A percentile compares a stretch with the other conserved stretches of the same genome.
These are phyloP conservation scores for Thielaviopsis punctulata DNA, from an alignment of 2,329 filamentous ascomycete species.

Conservation along the genomic window DNA sequence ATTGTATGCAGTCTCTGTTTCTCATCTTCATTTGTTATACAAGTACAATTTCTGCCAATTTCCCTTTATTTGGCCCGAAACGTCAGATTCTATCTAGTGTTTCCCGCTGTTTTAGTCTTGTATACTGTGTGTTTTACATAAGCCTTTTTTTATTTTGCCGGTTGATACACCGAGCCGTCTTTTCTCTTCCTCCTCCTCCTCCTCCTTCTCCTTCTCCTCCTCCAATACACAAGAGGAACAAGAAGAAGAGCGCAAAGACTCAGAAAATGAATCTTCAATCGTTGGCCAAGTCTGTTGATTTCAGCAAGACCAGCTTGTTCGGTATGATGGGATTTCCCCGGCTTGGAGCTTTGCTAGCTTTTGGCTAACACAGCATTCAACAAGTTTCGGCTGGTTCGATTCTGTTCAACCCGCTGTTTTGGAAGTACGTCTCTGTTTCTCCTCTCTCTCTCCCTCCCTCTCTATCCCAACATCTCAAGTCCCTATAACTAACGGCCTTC, in stretches of 20 bases:
- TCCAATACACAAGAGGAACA: too few relatives aligned
- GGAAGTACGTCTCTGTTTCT: constrained; percentile 84
- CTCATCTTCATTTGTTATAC: too few relatives aligned
- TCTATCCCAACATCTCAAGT: not conserved
- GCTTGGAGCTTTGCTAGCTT: constrained; percentile 5
- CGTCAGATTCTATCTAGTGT: not conserved
- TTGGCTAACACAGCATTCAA: constrained; percentile 14
- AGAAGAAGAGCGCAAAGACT: not conserved
- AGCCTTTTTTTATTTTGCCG: constrained; percentile 11
- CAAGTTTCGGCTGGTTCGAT: constrained; percentile 68
- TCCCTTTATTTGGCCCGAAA: not conserved
- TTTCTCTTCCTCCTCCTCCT: not conserved
- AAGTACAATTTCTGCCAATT: not conserved
- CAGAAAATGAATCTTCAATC: not conserved
- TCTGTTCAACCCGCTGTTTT: constrained; percentile 95
- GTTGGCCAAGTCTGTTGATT: constrained; percentile 36
- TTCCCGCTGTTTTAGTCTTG: not conserved
- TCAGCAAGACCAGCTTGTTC: constrained; percentile 47
- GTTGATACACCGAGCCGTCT: not conserved
- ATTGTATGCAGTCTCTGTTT: too few relatives aligned
- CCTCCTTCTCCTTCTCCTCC: not conserved
- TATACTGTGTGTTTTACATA: constrained; percentile 3
- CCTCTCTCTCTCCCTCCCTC: too few relatives aligned
- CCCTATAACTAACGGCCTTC: constrained; percentile 19
- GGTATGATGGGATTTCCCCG: constrained; percentile 29